A percentile compares a stretch with the other conserved stretches of the same genome.
Evolutionary conservation across 768 basidiomycete species (phyloP).

Genomic region (Mycena filopes): DNA sequence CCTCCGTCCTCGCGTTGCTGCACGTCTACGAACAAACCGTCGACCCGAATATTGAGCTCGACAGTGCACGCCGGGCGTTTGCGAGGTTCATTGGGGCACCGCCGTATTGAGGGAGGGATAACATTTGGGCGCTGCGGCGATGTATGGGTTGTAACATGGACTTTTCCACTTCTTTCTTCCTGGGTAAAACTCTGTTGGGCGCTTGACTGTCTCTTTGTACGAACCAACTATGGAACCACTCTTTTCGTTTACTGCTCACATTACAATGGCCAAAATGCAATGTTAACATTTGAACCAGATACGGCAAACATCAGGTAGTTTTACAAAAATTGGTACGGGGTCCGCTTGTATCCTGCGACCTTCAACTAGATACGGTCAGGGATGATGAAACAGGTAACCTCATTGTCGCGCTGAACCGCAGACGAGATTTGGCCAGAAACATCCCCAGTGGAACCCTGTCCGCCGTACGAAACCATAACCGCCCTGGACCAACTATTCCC

Average conservation of each 20-base stretch:
- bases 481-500: background rate
- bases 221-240: too few species aligned
- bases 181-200: too few species aligned
- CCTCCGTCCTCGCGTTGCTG: conserved; percentile 17
- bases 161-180: too few species aligned
- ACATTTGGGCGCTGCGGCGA: background rate
- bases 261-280: too few species aligned
- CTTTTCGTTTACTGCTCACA: too few species aligned
- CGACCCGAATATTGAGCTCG: conserved; percentile 14
- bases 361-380: too few species aligned
- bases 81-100: conserved; percentile 26
- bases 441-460: background rate
- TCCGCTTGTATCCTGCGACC: too few species aligned
- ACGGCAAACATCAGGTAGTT: too few species aligned
- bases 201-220: too few species aligned
- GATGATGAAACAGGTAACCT: conserved; percentile 15
- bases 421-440: background rate
- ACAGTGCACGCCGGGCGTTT: conserved; percentile 8
- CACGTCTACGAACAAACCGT: conserved; percentile 19
- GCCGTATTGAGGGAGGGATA: conserved; percentile 7
- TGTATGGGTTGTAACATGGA: too few species aligned
- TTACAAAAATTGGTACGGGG: too few species aligned
- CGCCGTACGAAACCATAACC: background rate
- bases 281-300: too few species aligned
- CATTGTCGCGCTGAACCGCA: conserved; percentile 4